Conservation (phyloP, 225 moss, liverwort and hornwort genomes). For the Climacium dendroides region DNA sequence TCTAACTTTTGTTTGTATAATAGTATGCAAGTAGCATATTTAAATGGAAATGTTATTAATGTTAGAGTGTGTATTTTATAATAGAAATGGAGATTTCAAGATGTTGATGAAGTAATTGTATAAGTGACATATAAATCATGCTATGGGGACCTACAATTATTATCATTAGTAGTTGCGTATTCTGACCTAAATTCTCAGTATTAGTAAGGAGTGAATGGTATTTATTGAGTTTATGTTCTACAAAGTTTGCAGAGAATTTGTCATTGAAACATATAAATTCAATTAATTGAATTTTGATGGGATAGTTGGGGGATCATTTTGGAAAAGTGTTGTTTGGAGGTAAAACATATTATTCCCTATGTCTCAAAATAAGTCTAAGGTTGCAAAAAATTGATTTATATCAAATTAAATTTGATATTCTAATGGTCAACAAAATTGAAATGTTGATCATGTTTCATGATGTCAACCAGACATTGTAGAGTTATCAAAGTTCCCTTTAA, state of each 20-base stretch:
- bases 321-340: accelerated
- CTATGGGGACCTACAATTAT: accelerated
- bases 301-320: neutral
- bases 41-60: neutral
- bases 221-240: neutral
- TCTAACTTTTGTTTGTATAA: neutral
- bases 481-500: accelerated
- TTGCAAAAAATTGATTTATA: neutral
- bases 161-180: neutral
- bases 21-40: neutral
- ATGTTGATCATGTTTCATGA: accelerated
- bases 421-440: no score
- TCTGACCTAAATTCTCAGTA: neutral
- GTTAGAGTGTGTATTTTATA: neutral
- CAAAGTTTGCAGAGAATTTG: accelerated
- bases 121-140: accelerated
- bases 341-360: neutral
- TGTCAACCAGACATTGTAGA: no score
- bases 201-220: neutral
- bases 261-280: neutral
- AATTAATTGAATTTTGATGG: neutral
- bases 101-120: neutral
- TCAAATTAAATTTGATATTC: neutral
- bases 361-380: neutral
- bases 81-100: neutral